phyloP scores from a whole-genome alignment of 1,139 yeast genomes.

The Candida sanyaensis region DNA sequence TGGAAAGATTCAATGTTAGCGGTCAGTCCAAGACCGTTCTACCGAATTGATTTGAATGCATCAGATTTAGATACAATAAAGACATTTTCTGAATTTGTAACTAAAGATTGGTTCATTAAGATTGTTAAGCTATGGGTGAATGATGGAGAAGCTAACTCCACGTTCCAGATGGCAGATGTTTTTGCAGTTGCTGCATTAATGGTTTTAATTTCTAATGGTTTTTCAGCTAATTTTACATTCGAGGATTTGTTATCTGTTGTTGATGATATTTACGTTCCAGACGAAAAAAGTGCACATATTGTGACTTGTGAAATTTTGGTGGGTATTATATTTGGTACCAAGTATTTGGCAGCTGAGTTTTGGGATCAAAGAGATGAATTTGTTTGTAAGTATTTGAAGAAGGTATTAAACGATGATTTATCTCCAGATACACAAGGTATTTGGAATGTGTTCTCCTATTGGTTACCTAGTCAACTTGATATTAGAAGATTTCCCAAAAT shows the following conservation, averaged over 20 bases:
- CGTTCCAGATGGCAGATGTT: constrained; percentile 65
- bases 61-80: constrained; percentile 42
- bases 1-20: constrained; percentile 69
- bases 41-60: constrained; percentile 32
- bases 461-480: constrained; percentile 70
- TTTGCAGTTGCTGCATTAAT: constrained; percentile 50
- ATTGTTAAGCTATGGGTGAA: constrained; percentile 59
- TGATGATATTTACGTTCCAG: constrained; percentile 53
- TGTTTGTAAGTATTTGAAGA: constrained; percentile 42
- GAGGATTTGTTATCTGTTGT: constrained; percentile 54
- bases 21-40: constrained; percentile 29
- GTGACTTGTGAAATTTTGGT: constrained; percentile 61
- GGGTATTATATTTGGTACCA: constrained; percentile 57
- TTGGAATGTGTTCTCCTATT: constrained; percentile 80
- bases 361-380: constrained; percentile 46
- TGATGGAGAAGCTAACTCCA: constrained; percentile 63
- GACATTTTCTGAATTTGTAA: constrained; percentile 47
- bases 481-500: constrained; percentile 65
- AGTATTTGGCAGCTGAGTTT: constrained; percentile 27
- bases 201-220: constrained; percentile 46
- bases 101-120: constrained; percentile 58
- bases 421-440: constrained; percentile 75
- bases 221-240: constrained; percentile 30
- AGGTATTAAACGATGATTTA: constrained; percentile 58
- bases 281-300: constrained; percentile 66